phyloP scores from a whole-genome alignment of 2,329 filamentous ascomycete species.

The Penicillium sp. region DNA sequence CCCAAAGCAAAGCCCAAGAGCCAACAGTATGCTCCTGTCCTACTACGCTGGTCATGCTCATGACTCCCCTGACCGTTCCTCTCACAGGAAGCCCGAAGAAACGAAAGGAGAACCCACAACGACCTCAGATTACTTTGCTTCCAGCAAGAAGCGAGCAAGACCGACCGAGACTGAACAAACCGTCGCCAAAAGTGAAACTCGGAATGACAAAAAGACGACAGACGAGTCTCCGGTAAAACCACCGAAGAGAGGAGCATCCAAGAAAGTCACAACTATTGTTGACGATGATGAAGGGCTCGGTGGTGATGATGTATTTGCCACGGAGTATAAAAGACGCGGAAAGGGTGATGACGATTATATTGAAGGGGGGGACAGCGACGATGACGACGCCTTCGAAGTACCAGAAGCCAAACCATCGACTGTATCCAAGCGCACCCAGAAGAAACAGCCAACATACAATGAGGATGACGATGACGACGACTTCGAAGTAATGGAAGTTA shows the following conservation, averaged over 20 bases:
- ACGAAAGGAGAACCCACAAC: conserved; percentile 59
- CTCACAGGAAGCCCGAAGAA: conserved; percentile 49
- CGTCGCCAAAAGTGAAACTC: not conserved
- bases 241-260: conserved; percentile 3
- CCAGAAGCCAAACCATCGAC: conserved; percentile 61
- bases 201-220: conserved; percentile 15
- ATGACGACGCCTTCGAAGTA: conserved; percentile 66
- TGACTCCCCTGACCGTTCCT: not conserved
- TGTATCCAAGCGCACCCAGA: conserved; percentile 48
- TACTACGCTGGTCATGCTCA: not conserved
- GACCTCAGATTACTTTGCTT: conserved; percentile 64
- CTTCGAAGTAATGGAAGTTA: conserved; percentile 62
- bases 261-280: conserved; percentile 38
- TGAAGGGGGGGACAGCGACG: conserved; percentile 53
- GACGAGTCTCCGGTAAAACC: conserved; percentile 18
- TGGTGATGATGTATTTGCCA: conserved; percentile 82
- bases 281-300: conserved; percentile 64
- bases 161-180: not conserved
- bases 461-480: conserved; percentile 58
- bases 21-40: conserved; percentile 46
- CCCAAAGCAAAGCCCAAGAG: conserved; percentile 38
- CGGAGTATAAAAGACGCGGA: conserved; percentile 65
- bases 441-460: conserved; percentile 26
- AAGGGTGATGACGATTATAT: conserved; percentile 70
- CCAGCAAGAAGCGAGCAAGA: conserved; percentile 57